Percentiles rank a stretch among this genome's conserved stretches.
Evolutionary conservation across 228 moss, liverwort and hornwort species (phyloP).

Genomic region (Sphagnum fallax): DNA sequence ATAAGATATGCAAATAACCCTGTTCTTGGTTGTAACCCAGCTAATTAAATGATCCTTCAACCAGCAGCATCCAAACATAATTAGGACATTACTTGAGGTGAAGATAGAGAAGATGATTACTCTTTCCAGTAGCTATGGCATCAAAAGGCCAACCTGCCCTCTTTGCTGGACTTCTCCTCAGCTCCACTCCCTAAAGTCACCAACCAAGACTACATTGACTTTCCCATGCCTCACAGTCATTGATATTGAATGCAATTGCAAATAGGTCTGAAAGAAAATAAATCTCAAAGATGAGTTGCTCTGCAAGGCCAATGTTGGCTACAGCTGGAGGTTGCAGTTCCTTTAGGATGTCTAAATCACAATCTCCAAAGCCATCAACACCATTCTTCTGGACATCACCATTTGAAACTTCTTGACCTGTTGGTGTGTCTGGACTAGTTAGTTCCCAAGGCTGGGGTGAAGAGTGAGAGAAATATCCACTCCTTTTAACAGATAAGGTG

Average conservation of each 20-base stretch:
- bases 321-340: conserved; percentile 6
- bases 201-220: too few relatives aligned
- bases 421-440: conserved; percentile 4
- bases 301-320: conserved; percentile 19
- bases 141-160: conserved; percentile 10
- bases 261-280: neutral
- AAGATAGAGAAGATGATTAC: conserved; percentile 10
- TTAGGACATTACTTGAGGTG: too few relatives aligned
- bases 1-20: too few relatives aligned
- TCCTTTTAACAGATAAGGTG: conserved; percentile 11
- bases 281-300: neutral
- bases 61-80: too few relatives aligned
- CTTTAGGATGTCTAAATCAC: conserved; percentile 6
- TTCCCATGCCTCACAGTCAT: too few relatives aligned
- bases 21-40: too few relatives aligned
- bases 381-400: conserved; percentile 3
- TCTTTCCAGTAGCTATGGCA: conserved; percentile 28
- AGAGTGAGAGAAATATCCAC: conserved; percentile 52
- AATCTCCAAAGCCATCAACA: conserved; percentile 34
- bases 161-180: conserved; percentile 23
- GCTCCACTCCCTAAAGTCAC: conserved; percentile 12
- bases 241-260: too few relatives aligned
- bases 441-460: conserved; percentile 22
- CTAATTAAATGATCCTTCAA: too few relatives aligned
- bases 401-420: too few relatives aligned